Conservation (phyloP, 2,329 filamentous ascomycete species). For the Fusarium pseudonygamai region DNA sequence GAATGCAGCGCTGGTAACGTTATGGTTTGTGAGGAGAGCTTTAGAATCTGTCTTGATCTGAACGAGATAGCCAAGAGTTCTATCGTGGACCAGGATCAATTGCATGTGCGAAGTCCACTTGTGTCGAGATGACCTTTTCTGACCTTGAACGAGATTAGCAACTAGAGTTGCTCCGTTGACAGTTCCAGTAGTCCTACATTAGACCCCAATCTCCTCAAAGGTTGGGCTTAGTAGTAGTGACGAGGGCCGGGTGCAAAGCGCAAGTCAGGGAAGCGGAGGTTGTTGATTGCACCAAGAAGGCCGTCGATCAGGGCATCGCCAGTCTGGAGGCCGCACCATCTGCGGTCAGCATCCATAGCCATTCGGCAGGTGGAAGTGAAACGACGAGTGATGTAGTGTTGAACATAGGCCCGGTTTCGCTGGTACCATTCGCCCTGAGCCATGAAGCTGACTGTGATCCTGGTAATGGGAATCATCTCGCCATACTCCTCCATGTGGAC, state of each 20-base stretch:
- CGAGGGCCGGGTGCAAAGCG: background rate
- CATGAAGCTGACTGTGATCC: background rate
- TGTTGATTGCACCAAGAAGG: background rate
- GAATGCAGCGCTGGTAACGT: background rate
- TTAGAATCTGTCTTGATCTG: background rate
- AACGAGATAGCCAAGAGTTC: background rate
- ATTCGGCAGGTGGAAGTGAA: background rate
- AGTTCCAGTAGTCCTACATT: background rate
- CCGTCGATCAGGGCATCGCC: background rate
- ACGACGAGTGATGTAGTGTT: background rate
- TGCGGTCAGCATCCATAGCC: background rate
- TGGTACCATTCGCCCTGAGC: background rate
- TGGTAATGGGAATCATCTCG: background rate
- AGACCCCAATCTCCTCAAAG: too few species aligned
- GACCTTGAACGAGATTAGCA: background rate
- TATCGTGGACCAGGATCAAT: background rate
- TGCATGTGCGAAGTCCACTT: background rate
- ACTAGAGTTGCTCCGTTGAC: background rate
- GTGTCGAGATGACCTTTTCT: background rate
- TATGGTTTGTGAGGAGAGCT: background rate
- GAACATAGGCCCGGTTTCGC: background rate
- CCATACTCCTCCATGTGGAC: background rate
- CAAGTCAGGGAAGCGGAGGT: background rate
- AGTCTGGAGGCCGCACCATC: background rate
- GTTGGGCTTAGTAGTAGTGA: background rate